Percentiles rank a stretch among this genome's conserved stretches.
Conservation (phyloP, 1,284 basidiomycete genomes). For the Pyrrhoderma lamaoense region DNA sequence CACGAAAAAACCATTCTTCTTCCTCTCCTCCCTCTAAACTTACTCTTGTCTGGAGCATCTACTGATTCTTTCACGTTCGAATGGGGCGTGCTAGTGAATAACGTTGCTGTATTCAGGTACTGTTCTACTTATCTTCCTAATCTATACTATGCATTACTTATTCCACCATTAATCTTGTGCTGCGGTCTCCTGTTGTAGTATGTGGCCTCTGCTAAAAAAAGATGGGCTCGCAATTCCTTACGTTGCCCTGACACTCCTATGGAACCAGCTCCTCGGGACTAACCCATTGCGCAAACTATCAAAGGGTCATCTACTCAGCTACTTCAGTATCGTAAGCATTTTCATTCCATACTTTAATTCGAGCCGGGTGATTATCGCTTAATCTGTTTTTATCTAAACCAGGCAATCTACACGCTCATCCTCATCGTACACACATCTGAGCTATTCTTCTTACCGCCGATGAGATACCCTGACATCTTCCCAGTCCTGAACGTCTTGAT, state of each 20-base stretch:
- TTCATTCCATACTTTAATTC: no score
- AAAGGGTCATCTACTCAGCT: slow-evolving; percentile 33
- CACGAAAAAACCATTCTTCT: slow-evolving; percentile 93
- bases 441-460: slow-evolving; percentile 50
- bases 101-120: slow-evolving; percentile 85
- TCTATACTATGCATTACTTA: no score
- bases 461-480: slow-evolving; percentile 80
- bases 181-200: slow-evolving; percentile 53
- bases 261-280: slow-evolving; percentile 81
- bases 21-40: slow-evolving; percentile 76
- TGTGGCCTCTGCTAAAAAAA: slow-evolving; percentile 82
- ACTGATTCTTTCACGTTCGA: slow-evolving; percentile 62
- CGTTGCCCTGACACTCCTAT: slow-evolving; percentile 55
- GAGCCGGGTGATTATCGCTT: no score
- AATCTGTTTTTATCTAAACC: no score
- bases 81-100: slow-evolving; percentile 76
- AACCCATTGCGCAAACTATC: slow-evolving; percentile 43
- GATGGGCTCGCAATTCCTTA: slow-evolving; percentile 80
- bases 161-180: no score
- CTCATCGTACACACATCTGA: slow-evolving; percentile 60
- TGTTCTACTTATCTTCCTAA: no score
- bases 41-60: slow-evolving; percentile 63
- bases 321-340: slow-evolving; percentile 51
- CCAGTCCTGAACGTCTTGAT: slow-evolving; percentile 83
- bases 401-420: slow-evolving; percentile 42